Base-by-base conservation (phyloP, 2,329 filamentous ascomycete genomes). In the Colletotrichum lini region DNA sequence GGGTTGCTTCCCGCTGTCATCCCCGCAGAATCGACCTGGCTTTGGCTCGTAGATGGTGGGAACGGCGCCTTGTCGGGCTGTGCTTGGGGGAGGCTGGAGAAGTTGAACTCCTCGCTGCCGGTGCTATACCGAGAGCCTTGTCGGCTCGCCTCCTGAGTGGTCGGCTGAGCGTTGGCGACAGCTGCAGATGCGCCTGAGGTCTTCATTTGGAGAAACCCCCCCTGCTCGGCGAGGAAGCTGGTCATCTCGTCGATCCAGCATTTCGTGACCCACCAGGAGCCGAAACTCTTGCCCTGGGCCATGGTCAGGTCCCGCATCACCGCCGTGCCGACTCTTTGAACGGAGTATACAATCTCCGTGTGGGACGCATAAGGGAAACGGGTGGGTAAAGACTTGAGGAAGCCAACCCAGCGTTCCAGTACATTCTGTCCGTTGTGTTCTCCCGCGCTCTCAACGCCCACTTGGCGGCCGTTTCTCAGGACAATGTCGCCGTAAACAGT, bases 161-260 rank as follows among this genome's bases (percentile, higher is more conserved):
- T 74, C 1, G 78, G 67, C 54, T 82, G 80, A n/a, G 78, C 78
- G 63, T 82, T 82, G 18, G 78, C 72, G 23, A 71, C 73, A 4
- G 77, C 75, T 9, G 77, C 76, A 15, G 77, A 73, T 9, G 77
- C 76, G 13, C 80, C 80, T 4, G 81, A 82, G 9, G 81, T 82
- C 74, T 84, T 88, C 70, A 87, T 87, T 74, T 87, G 86, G 84
- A 98, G 91, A 78, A 98, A 98, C 0, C 96, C 96, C 61, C 95
- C 96, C 76, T 95, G 92, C 77, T 97, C 94, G 0, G 94, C 94
- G 75, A 98, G 86, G 88, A 97, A 98, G 68, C 93, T 88, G 60
- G 95, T 90, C 94, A 97, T 97, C 83, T 98, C 96, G 78, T 98
- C 95, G 63, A 98, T 89, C 87, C 96, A 98, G 69, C 96, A 95